Evolutionary conservation across 2,329 filamentous ascomycete species (phyloP).

Genomic region (Beauveria caledonica): DNA sequence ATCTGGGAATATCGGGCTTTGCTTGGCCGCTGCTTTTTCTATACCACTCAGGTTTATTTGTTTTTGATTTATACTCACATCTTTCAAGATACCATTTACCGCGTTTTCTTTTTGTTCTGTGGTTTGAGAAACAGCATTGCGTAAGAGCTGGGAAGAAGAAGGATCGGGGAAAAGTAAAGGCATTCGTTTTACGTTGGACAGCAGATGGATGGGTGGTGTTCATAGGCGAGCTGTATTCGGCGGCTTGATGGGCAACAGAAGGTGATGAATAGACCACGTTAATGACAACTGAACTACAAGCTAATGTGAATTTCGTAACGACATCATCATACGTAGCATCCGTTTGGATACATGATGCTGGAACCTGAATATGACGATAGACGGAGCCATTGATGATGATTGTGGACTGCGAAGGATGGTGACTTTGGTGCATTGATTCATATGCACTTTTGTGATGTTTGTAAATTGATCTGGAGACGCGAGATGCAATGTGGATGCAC

Average conservation of each 20-base stretch:
- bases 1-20: background rate
- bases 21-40: background rate
- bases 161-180: background rate
- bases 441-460: too few relatives aligned
- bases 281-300: background rate
- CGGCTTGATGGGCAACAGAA: background rate
- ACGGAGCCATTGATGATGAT: too few relatives aligned
- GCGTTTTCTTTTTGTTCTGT: background rate
- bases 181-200: too few relatives aligned
- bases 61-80: background rate
- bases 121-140: background rate
- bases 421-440: too few relatives aligned
- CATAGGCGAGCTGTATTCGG: background rate
- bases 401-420: too few relatives aligned
- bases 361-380: too few relatives aligned
- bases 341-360: too few relatives aligned
- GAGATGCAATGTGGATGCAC: too few relatives aligned
- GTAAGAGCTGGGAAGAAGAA: background rate
- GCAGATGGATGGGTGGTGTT: background rate
- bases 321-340: too few relatives aligned
- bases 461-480: too few relatives aligned
- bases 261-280: background rate
- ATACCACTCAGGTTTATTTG: background rate
- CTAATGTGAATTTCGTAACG: too few relatives aligned
- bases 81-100: background rate